Conservation (phyloP, 169 alveolate genomes). For the Plasmodium vivax region DNA sequence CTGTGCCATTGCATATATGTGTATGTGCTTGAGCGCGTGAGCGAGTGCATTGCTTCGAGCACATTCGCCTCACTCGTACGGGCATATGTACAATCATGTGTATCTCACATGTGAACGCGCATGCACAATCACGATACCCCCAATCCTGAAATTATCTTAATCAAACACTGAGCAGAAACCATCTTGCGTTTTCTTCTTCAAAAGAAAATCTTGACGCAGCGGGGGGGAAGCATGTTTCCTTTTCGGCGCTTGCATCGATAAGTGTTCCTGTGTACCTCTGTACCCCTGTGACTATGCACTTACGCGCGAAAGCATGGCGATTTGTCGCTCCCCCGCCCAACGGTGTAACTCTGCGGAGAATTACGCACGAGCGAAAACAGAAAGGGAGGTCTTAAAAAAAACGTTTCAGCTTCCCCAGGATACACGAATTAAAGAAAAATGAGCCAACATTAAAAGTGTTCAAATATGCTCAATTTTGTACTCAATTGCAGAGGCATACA, state of each 20-base stretch:
- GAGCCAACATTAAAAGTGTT: neutral
- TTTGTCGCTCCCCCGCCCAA: neutral
- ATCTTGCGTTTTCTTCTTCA: neutral
- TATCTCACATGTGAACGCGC: neutral
- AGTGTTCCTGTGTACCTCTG: neutral
- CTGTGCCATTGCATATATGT: neutral
- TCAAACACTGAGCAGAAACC: neutral
- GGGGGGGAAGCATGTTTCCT: neutral
- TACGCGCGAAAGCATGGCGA: neutral
- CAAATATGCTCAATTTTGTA: neutral
- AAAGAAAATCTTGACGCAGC: neutral
- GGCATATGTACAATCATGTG: neutral
- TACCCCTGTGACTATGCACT: neutral
- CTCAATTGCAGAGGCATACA: neutral
- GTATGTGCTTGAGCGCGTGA: neutral
- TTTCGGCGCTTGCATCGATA: neutral
- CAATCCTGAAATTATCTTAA: neutral
- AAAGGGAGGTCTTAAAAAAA: neutral
- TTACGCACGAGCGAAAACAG: neutral
- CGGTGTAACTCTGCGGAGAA: neutral
- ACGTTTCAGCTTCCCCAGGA: neutral
- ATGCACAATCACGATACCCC: neutral
- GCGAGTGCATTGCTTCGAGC: neutral
- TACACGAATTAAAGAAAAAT: neutral
- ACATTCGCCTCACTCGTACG: neutral